Evolutionary conservation across 106 monocot species (phyloP), one percentile per base, ranked within the genome.

Genomic region (Dendrobium catenatum): DNA sequence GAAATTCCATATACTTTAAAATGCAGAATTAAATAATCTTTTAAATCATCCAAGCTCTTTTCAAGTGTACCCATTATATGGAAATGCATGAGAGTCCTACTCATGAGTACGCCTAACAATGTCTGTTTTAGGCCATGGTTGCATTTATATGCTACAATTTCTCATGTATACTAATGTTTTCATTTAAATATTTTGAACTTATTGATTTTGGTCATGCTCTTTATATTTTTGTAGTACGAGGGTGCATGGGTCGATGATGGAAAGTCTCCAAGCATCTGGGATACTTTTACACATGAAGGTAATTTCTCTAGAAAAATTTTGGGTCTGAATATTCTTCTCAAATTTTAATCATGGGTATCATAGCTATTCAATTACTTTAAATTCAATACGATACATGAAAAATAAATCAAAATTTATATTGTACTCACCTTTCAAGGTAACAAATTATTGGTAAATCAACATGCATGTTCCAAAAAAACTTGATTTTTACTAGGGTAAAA

Each of bases 241-340:
- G 75, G 81, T 48, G 75, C 75, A 41, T 49, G 31, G 16, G 58
- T 40, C 55, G 81, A 81, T 17, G 75, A 74, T 75, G 81, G 81
- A 75, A 75, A 56, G 59, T 75, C 33, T 42, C 37, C 37, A 1
- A 37, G 37, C 37, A 37, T 37, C 3, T 37, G 37, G 37, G 37
- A 37, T 37, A 37, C 41, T 81, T 72, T 72, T 72, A 40, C 72
- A 72, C 72, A 72, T 72, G 72, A 72, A 40, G 72, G 72, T 72
- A 27, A 72, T 72, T 16, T 51, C 51, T 51, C 15, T 13, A 13
- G 13, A 51, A 13, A 51, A 11, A 51, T 11, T 13, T 51, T 51
- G 1, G 13, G 51, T 51, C 1, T 13, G 13, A 13, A 51, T 51
- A 51, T 11, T 51, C 47, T 51, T 10, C 16, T 13, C 1, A 51